Evolutionary conservation across 495 filamentous ascomycete species (phyloP).

Genomic region (Tuber aestivum): DNA sequence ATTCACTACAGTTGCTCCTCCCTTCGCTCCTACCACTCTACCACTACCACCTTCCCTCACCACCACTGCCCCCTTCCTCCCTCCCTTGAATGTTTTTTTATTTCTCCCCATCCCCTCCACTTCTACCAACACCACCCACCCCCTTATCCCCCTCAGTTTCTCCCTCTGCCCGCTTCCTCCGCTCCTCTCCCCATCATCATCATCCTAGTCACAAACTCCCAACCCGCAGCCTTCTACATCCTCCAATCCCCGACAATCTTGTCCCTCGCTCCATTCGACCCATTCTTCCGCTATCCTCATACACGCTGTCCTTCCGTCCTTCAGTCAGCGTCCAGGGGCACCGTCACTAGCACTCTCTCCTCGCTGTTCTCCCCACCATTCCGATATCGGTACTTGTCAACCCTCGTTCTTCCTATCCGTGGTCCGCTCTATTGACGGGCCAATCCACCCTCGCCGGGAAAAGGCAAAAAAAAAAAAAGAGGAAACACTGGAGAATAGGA

Average conservation of each 20-base stretch:
- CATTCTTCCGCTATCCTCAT: neutral
- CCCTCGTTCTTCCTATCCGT: neutral
- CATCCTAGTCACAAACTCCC: neutral
- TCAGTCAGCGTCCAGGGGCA: neutral
- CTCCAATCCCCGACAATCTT: neutral
- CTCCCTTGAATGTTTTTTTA: neutral
- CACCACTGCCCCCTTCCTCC: neutral
- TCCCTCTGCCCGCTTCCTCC: constrained; percentile 4
- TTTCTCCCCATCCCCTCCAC: neutral
- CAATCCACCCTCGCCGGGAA: neutral
- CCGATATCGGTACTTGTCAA: neutral
- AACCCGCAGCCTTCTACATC: neutral
- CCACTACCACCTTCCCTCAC: neutral
- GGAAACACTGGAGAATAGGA: neutral
- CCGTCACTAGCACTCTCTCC: neutral
- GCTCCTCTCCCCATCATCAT: neutral
- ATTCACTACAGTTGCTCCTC: neutral
- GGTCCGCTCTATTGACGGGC: neutral
- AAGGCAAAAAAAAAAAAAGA: constrained; percentile 4
- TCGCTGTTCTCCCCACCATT: constrained; percentile 1
- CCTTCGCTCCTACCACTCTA: neutral
- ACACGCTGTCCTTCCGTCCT: neutral
- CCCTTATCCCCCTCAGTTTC: neutral
- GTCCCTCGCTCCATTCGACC: neutral
- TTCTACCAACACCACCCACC: neutral